These are phyloP conservation scores for Dryadomyces quercus-mongolicae DNA, from an alignment of 2,329 filamentous ascomycete genomes.

Conservation along the genomic window DNA sequence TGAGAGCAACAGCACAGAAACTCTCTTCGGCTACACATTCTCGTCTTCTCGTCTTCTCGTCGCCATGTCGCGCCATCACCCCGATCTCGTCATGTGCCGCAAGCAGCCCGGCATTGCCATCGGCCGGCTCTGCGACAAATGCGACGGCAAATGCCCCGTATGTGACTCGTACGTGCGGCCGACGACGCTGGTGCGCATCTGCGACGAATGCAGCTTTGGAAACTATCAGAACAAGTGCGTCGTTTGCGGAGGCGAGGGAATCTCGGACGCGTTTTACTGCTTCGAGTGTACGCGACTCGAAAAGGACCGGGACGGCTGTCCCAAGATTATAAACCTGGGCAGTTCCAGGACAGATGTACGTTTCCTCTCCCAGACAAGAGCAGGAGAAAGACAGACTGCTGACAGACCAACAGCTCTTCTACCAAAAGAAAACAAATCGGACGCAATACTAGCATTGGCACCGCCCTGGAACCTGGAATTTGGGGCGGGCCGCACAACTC, in stretches of 20 bases:
- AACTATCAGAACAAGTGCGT: constrained; percentile 99
- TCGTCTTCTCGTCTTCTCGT: neutral
- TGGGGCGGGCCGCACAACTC: constrained; percentile 2
- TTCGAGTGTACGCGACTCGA: constrained; percentile 96
- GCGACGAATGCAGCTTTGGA: constrained; percentile 97
- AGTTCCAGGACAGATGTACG: constrained; percentile 86
- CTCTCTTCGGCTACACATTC: neutral
- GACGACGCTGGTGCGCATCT: constrained; percentile 94
- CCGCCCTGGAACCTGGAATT: constrained; percentile 36
- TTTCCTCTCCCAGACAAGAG: constrained; percentile 17
- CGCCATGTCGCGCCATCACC: constrained; percentile 83
- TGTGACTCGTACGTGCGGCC: constrained; percentile 98
- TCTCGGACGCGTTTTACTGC: constrained; percentile 97
- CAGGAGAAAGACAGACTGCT: neutral
- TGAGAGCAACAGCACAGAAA: no score
- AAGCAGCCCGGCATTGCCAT: constrained; percentile 97
- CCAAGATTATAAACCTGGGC: constrained; percentile 97
- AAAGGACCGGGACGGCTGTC: constrained; percentile 94
- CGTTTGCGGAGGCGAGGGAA: constrained; percentile 90
- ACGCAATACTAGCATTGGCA: constrained; percentile 38
- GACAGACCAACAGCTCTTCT: constrained; percentile 36
- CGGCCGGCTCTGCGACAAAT: constrained; percentile 98
- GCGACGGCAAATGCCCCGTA: constrained; percentile 97
- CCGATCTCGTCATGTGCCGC: constrained; percentile 98
- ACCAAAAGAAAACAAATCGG: constrained; percentile 57